Base-by-base conservation (phyloP, 1,284 basidiomycete species). In the Cutaneotrichosporon sp. region DNA sequence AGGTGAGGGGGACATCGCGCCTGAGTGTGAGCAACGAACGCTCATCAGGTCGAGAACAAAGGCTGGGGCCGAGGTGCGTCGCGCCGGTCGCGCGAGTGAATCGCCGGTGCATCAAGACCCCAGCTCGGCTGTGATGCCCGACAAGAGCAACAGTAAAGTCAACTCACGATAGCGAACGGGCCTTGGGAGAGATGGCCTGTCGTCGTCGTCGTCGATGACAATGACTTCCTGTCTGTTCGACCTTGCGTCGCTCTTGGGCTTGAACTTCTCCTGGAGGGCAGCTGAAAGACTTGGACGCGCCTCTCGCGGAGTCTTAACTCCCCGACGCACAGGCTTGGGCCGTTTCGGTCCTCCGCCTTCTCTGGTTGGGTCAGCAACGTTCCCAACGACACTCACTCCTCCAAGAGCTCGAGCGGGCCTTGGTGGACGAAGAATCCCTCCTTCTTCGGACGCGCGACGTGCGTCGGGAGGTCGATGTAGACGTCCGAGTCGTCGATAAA, bases 401-500 rank as follows among this genome's bases (percentile, higher is more conserved):
- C 75, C 64, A 77, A 81, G n/a, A 95, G 78, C 5, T 91, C 91
- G 8, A 96, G 89, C 67, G 90, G 87, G 0, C 92, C 92, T 31
- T 86, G 86, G 14, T 89, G 90, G 22, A 97, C 93, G 73, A 95
- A 97, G 82, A 95, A 97, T 0, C 95, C 95, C 72, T 92, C 89
- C 72, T 95, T 90, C 79, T 91, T 92, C 2, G 94, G 95, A 79
- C 93, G 89, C n/a, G 90, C 91, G 73, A 92, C 91, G 80, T 88
- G 91, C 2, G 90, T 92, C 1, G 93, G 89, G 74, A 95, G 89
- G 81, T 97, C 94, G 50, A 95, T 83, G 22, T 87, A 88, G 61
- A 97, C 85, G 76, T 99, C 95, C 0, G 92, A 92, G 81, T 99
- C 96, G 83, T 99, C 96, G 74, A 99, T 97, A 81, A 98, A 98